phyloP scores from a whole-genome alignment of 1,139 yeast genomes.

The Casaregolazyma suthepensis region DNA sequence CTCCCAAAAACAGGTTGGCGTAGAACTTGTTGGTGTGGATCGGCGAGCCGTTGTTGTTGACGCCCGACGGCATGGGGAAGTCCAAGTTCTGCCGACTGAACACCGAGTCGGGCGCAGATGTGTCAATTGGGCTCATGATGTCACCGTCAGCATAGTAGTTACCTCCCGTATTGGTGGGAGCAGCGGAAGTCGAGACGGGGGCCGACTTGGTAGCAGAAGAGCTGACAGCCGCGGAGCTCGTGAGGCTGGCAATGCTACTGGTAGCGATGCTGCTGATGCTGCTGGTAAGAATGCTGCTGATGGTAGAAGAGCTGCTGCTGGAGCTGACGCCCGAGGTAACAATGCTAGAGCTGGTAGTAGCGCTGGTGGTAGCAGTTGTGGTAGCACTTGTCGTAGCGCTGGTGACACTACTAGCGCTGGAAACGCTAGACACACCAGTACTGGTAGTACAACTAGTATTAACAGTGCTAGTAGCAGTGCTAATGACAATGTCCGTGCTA shows the following conservation, averaged over 20 bases:
- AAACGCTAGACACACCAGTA: not conserved
- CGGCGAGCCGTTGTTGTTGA: conserved; percentile 36
- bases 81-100: conserved; percentile 46
- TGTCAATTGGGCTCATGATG: conserved; percentile 47
- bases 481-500: too few relatives aligned
- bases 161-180: conserved; percentile 14
- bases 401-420: not conserved
- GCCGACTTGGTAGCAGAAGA: not conserved
- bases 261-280: conserved; percentile 2
- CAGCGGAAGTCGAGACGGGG: conserved; percentile 12
- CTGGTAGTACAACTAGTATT: not conserved
- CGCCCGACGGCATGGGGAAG: conserved; percentile 44
- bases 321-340: conserved; percentile 14
- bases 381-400: not conserved
- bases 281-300: not conserved
- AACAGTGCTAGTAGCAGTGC: not conserved
- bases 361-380: not conserved
- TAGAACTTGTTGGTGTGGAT: conserved; percentile 67
- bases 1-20: conserved; percentile 52
- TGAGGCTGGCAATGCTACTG: not conserved
- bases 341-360: conserved; percentile 1
- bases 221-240: not conserved
- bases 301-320: conserved; percentile 14
- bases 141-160: conserved; percentile 30
- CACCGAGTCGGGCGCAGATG: conserved; percentile 43